A percentile compares a stretch with the other conserved stretches of the same genome.
These are phyloP conservation scores for Rhodotorula graminis DNA, from an alignment of 768 basidiomycete genomes.

Conservation along the genomic window DNA sequence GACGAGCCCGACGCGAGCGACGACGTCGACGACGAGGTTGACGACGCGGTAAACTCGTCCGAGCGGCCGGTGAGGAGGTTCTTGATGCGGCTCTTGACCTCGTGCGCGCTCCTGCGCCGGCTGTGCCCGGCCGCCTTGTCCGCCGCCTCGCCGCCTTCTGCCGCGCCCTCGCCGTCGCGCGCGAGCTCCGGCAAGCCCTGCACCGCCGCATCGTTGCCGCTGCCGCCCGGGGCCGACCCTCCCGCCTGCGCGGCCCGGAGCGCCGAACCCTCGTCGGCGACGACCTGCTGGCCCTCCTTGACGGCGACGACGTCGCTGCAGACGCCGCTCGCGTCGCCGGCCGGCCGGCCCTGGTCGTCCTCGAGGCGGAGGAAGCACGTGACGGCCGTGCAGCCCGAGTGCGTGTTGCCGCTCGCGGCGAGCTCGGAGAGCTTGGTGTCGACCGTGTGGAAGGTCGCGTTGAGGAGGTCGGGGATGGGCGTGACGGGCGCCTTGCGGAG, in stretches of 20 bases:
- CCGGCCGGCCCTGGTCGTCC: conserved; percentile 58
- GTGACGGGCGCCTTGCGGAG: conserved; percentile 56
- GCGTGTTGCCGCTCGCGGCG: conserved; percentile 70
- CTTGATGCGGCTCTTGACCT: conserved; percentile 22
- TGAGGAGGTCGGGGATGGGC: conserved; percentile 79
- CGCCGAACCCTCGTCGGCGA: neutral
- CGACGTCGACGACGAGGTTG: neutral
- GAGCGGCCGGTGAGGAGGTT: neutral
- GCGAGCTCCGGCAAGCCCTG: neutral
- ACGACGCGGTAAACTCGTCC: neutral
- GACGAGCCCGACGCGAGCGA: neutral
- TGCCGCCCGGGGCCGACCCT: neutral
- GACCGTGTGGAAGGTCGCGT: conserved; percentile 89
- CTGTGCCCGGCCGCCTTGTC: neutral
- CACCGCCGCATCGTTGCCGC: neutral
- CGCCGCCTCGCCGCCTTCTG: neutral
- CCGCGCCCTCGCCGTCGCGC: neutral
- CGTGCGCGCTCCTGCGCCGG: neutral
- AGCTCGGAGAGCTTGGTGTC: conserved; percentile 65
- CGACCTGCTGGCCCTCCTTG: conserved; percentile 1
- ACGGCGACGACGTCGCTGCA: conserved; percentile 1
- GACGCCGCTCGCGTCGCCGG: conserved; percentile 29
- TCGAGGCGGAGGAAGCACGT: conserved; percentile 92
- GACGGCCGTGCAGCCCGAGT: conserved; percentile 90
- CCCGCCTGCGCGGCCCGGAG: conserved; percentile 1